A percentile compares a stretch with the other conserved stretches of the same genome.
Evolutionary conservation across 306 rosid species (phyloP).

Genomic region (Pterocarpus santalinus): DNA sequence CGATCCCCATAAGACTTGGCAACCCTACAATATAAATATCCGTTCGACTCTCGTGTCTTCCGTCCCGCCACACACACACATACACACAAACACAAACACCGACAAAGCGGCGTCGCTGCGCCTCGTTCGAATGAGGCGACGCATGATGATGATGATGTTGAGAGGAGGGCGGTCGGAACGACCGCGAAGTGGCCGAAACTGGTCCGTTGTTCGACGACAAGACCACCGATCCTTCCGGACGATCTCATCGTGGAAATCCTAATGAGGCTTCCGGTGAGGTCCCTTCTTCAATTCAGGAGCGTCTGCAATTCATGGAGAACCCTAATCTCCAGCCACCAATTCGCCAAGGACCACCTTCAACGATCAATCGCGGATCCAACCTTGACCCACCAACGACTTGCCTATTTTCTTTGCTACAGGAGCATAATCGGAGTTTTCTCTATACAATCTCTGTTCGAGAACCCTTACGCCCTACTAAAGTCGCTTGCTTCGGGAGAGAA

Average conservation of each 20-base stretch:
- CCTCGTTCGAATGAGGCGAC: too few species aligned
- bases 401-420: not conserved
- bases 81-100: too few species aligned
- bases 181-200: not conserved
- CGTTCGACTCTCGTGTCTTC: too few species aligned
- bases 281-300: not conserved
- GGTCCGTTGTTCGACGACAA: not conserved
- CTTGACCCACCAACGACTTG: not conserved
- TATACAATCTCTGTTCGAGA: not conserved
- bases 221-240: not conserved
- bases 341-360: conserved; percentile 32
- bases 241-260: conserved; percentile 40
- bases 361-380: not conserved
- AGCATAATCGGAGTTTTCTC: not conserved
- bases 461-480: not conserved
- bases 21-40: too few species aligned
- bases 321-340: conserved; percentile 39
- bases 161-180: not conserved
- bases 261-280: conserved; percentile 13
- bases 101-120: too few species aligned
- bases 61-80: too few species aligned
- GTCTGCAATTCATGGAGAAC: conserved; percentile 44
- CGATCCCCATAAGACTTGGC: too few species aligned
- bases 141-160: not conserved
- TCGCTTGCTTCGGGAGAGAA: not conserved